phyloP scores from a whole-genome alignment of 2,329 filamentous ascomycete species.

The Pseudogymnoascus pannorum region DNA sequence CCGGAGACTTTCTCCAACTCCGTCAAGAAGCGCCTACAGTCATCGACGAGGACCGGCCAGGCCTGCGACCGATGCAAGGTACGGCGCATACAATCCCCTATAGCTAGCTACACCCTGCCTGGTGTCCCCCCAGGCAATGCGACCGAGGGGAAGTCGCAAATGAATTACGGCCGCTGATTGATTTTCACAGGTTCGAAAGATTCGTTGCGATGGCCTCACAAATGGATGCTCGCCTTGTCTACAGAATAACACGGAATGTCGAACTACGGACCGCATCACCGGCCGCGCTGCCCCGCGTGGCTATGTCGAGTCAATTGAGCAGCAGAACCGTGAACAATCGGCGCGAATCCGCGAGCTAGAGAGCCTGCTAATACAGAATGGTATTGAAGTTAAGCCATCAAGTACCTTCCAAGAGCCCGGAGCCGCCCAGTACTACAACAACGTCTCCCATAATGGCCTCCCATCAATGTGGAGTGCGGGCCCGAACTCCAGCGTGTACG shows the following conservation, averaged over 20 bases:
- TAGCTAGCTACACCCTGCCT: slow-evolving; percentile 3
- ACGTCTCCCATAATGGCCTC: slow-evolving; percentile 12
- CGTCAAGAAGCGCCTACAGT: slow-evolving; percentile 46
- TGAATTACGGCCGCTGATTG: slow-evolving; percentile 12
- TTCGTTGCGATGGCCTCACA: slow-evolving; percentile 73
- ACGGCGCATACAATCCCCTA: slow-evolving; percentile 15
- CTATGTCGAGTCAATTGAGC: slow-evolving; percentile 69
- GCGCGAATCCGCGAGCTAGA: slow-evolving; percentile 62
- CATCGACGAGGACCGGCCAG: slow-evolving; percentile 63
- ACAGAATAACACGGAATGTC: slow-evolving; percentile 67
- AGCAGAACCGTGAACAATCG: slow-evolving; percentile 61
- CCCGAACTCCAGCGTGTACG: slow-evolving; percentile 11
- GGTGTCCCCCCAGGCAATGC: slow-evolving; percentile 8
- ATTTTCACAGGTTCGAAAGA: slow-evolving; percentile 63
- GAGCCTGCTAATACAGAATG: slow-evolving; percentile 52
- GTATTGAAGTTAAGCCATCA: slow-evolving; percentile 50
- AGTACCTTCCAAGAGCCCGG: slow-evolving; percentile 24
- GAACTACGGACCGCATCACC: slow-evolving; percentile 80
- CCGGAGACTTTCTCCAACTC: slow-evolving; percentile 30
- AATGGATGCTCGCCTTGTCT: slow-evolving; percentile 78
- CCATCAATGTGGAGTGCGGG: slow-evolving; percentile 17
- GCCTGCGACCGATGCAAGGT: slow-evolving; percentile 87
- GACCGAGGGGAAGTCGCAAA: background rate
- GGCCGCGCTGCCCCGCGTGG: slow-evolving; percentile 72
- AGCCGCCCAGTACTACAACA: slow-evolving; percentile 17